Conservation (phyloP, 1,284 basidiomycete genomes). For the Leccinum fuscescens region DNA sequence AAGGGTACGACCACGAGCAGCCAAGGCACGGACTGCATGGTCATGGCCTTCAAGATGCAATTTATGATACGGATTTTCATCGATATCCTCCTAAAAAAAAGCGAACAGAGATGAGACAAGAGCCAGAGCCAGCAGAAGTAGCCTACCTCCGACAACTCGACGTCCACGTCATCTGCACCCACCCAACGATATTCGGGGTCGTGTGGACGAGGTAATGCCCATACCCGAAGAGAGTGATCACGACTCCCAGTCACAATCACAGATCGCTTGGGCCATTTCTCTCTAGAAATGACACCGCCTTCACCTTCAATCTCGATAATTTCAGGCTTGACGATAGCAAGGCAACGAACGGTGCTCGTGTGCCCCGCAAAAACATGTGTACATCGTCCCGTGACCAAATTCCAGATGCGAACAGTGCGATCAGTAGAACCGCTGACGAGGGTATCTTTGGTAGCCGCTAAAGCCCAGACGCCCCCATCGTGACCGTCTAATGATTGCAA, state of each 20-base stretch:
- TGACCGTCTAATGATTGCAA: slow-evolving; percentile 81
- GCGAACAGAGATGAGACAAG: slow-evolving; percentile 9
- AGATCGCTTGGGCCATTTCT: slow-evolving; percentile 82
- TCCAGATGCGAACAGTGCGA: slow-evolving; percentile 92
- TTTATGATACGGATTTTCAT: slow-evolving; percentile 89
- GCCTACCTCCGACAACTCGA: slow-evolving; percentile 67
- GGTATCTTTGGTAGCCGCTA: slow-evolving; percentile 80
- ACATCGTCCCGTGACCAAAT: slow-evolving; percentile 74
- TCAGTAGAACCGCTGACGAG: slow-evolving; percentile 94
- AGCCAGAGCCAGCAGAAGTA: slow-evolving; percentile 14
- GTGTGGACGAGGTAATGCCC: slow-evolving; percentile 79
- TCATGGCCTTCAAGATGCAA: slow-evolving; percentile 84
- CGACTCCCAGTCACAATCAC: slow-evolving; percentile 92
- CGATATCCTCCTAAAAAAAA: slow-evolving; percentile 59
- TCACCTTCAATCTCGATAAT: slow-evolving; percentile 69
- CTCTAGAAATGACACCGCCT: slow-evolving; percentile 53
- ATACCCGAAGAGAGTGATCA: slow-evolving; percentile 87
- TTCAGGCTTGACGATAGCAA: slow-evolving; percentile 88
- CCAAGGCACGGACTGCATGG: slow-evolving; percentile 89
- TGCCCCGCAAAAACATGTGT: slow-evolving; percentile 93
- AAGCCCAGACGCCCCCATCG: slow-evolving; percentile 94
- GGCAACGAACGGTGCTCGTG: slow-evolving; percentile 88
- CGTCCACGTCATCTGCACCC: slow-evolving; percentile 64
- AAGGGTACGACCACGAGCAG: slow-evolving; percentile 83
- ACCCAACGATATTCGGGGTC: slow-evolving; percentile 77